Conservation (phyloP, 2,329 filamentous ascomycete genomes). For the Escovopsis sp. region DNA sequence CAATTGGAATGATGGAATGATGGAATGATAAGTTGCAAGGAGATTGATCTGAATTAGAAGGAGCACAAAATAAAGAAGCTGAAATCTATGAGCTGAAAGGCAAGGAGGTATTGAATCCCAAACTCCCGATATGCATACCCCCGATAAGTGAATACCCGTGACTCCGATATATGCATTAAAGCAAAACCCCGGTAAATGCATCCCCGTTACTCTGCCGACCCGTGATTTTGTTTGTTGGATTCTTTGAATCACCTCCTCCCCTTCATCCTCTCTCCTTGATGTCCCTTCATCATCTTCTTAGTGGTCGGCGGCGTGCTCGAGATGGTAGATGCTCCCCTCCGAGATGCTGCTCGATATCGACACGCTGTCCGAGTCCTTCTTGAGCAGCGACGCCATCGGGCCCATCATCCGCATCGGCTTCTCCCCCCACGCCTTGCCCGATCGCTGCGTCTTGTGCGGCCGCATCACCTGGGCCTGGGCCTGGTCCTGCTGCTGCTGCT, state of each 20-base stretch:
- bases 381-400: conserved; percentile 2
- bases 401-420: not conserved
- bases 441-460: too few species aligned
- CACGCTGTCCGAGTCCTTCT: conserved; percentile 10
- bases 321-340: conserved; percentile 9
- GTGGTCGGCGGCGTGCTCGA: conserved; percentile 10
- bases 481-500: too few species aligned
- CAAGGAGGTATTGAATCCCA: not conserved
- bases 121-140: not conserved
- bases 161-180: not conserved
- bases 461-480: too few species aligned
- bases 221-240: too few species aligned
- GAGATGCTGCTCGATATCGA: conserved; percentile 11
- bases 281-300: conserved; percentile 1
- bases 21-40: not conserved
- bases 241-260: too few species aligned
- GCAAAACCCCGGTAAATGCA: too few species aligned
- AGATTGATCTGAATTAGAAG: not conserved
- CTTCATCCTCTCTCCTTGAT: too few species aligned
- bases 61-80: not conserved
- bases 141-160: not conserved
- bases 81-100: not conserved
- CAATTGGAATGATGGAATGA: not conserved
- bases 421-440: not conserved
- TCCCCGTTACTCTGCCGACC: too few species aligned